phyloP scores from a whole-genome alignment of 371 early-diverging fungal genomes.

The Mortierella sp. region DNA sequence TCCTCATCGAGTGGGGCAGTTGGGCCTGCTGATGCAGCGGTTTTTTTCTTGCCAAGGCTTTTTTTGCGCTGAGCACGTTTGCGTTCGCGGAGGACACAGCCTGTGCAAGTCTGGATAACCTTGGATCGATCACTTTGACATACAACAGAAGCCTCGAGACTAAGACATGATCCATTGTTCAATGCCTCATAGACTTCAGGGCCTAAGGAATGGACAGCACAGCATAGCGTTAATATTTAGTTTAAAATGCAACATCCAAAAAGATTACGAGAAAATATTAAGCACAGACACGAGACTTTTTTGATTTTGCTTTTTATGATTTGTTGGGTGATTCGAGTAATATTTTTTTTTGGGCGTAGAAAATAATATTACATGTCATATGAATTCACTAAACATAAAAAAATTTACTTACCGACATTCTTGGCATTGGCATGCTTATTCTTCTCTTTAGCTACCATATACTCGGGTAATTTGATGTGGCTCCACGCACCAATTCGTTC shows the following conservation, averaged over 20 bases:
- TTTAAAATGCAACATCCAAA: not conserved
- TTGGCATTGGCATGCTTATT: conserved; percentile 54
- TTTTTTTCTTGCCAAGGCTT: conserved; percentile 56
- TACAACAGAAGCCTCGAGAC: conserved; percentile 83
- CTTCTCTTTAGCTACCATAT: conserved; percentile 85
- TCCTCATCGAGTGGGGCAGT: conserved; percentile 59
- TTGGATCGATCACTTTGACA: conserved; percentile 88
- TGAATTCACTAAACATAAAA: not conserved
- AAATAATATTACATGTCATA: not conserved
- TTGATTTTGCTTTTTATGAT: conserved; percentile 13
- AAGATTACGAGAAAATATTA: not conserved
- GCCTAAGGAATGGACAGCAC: conserved; percentile 12
- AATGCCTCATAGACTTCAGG: conserved; percentile 50
- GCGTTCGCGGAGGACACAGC: conserved; percentile 90
- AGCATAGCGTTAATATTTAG: not conserved
- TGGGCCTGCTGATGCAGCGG: conserved; percentile 25
- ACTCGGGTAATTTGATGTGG: conserved; percentile 87
- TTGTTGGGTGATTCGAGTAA: not conserved
- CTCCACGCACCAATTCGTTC: conserved; percentile 87
- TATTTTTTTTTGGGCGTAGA: not conserved
- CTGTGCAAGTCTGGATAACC: conserved; percentile 84
- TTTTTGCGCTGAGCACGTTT: conserved; percentile 54
- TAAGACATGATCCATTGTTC: conserved; percentile 63
- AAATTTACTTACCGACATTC: conserved; percentile 39
- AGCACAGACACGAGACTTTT: conserved; percentile 1